Evolutionary conservation across 116 monocot species (phyloP), one percentile per base, ranked within the genome.

Genomic region (Dioscorea cayenensis): DNA sequence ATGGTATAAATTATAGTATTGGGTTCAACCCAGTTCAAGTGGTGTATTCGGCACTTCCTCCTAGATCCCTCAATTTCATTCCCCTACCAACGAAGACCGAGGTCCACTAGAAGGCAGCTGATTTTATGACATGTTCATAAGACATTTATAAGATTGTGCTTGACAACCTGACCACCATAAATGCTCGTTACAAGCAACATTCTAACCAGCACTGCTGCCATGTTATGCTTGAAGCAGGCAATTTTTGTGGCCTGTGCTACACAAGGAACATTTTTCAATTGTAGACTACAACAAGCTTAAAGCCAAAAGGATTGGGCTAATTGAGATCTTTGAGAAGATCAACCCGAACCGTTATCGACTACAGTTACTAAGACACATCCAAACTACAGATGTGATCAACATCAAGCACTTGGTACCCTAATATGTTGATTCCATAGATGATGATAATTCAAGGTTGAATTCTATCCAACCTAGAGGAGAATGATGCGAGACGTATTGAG

Each of bases 321-420:
- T 50, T 10, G 50, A 69, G 25, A 51, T 69, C 17, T 21, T 69
- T 49, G 69, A 69, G 50, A 69, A 69, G 51, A 69, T 69, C 48
- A 69, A 69, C 21, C 50, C 69, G 10, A 69, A 69, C 51, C 50
- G 12, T 14, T 69, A 69, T 28, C 12, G 17, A 13, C 14, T 69
- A 16, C 49, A 51, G 50, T 51, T 69, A 0, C 69, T 23, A 22
- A 51, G 51, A 25, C 48, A 51, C 28, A 51, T 69, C 21, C 48
- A 23, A 19, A 69, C 69, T 1, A 27, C 14, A 25, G 6, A 69
- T 69, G 69, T 69, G 28, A 51, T 69, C 27, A 69, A 69, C 43
- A 22, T 67, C 35, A 67, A 67, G 36, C 60, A 61, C 62, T 22
- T 63, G 49, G 7, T 36, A 21, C 18, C 7, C 18, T 52, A 18